Evolutionary conservation across 2,329 filamentous ascomycete genomes (phyloP), one percentile per base, ranked within the genome.

Genomic region (Pezicula carpinea): DNA sequence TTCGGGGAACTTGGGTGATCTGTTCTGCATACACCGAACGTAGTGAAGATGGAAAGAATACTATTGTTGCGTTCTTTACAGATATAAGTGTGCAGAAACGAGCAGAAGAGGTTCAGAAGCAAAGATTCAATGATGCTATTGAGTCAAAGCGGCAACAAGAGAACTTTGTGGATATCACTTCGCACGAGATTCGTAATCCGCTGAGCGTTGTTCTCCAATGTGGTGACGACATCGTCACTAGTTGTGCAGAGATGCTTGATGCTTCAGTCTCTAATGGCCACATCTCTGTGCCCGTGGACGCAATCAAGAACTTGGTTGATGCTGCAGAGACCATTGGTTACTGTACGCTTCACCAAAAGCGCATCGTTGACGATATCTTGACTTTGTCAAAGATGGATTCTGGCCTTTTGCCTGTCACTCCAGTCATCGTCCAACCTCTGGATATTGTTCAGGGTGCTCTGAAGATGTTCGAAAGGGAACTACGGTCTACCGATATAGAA

Each of bases 81-180:
- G 38, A 40, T 11, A 40, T 40, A 14, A 22, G 18, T n/a, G 18
- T 23, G 19, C 38, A 40, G 15, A 40, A 40, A 19, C 23, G 38
- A 19, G 38, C 38, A 10, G 38, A 40, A 22, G 38, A 18, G 5
- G 38, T 40, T 13, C 38, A 40, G 38, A 18, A 40, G n/a, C 19
- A 22, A 5, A 7, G 22, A 10, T 18, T 40, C 18, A 40, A 40
- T 11, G 38, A 40, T 40, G 38, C 38, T 5, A 8, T 40, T 40
- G 38, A 40, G 21, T 40, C 38, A 13, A 18, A 19, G 14, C 18
- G 38, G 14, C 38, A 40, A 26, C 38, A 40, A 40, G 38, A 40
- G 15, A 14, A 40, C 38, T 40, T 40, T 40, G 23, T 40, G 5
- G 38, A 40, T 23, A 40, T 40, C 18, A 23, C 38, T 23, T 40